Evolutionary conservation across 1,284 basidiomycete species (phyloP).

Genomic region (Tilletia indica): DNA sequence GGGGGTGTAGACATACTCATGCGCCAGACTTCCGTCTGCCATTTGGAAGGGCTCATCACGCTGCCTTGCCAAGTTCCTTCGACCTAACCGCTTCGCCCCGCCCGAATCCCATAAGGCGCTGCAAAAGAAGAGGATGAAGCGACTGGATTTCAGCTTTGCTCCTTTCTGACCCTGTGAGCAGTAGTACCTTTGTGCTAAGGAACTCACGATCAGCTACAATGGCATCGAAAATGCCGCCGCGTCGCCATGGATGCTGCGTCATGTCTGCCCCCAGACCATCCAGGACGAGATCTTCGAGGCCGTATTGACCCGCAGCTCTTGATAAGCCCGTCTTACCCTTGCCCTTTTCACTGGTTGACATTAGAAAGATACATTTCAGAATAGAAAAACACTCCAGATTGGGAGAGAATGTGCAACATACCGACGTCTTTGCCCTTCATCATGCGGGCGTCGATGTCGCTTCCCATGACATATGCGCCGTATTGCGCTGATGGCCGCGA

Average conservation of each 20-base stretch:
- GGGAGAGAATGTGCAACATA: neutral
- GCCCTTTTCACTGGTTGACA: neutral
- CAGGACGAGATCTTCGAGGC: conserved; percentile 70
- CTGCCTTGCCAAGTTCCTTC: conserved; percentile 59
- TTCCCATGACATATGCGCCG: conserved; percentile 82
- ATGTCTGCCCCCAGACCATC: conserved; percentile 88
- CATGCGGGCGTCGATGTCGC: conserved; percentile 94
- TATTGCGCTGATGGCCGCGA: conserved; percentile 66
- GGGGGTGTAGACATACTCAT: conserved; percentile 20
- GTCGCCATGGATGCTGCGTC: conserved; percentile 80
- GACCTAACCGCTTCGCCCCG: conserved; percentile 88
- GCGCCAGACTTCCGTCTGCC: conserved; percentile 48
- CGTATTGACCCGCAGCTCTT: conserved; percentile 81
- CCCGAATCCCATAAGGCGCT: conserved; percentile 79
- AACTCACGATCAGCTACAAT: conserved; percentile 61
- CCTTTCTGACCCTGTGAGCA: neutral
- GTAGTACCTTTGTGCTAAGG: neutral
- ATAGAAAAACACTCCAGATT: neutral
- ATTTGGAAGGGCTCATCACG: conserved; percentile 50
- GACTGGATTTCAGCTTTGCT: neutral
- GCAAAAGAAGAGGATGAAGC: conserved; percentile 4
- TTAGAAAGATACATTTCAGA: neutral
- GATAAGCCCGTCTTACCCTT: conserved; percentile 64
- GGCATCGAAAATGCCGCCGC: conserved; percentile 76
- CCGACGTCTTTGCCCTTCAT: conserved; percentile 81